Evolutionary conservation across 1,284 basidiomycete genomes (phyloP), one percentile per base, ranked within the genome.

Genomic region (Anthracocystis panici-leucophaei): DNA sequence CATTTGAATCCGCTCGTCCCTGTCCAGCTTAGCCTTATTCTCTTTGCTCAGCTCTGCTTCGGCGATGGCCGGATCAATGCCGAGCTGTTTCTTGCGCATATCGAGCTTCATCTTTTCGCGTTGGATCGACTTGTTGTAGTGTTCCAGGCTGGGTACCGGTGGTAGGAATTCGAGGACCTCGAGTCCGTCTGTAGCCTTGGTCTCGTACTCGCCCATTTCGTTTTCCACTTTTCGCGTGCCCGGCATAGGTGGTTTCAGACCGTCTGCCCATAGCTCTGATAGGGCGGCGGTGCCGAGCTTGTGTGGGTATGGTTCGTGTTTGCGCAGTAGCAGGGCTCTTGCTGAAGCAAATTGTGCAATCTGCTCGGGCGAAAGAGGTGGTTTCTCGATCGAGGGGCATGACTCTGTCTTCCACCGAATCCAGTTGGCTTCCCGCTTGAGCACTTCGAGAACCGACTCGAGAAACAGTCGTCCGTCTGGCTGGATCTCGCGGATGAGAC

Each of bases 281-380:
- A 85, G 63, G n/a, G 82, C 81, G 0, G 76, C 70, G 2, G 82
- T 85, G 23, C 83, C 83, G 31, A 85, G 68, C 50, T 70, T 58
- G 50, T 77, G 69, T 5, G 75, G 72, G 41, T 65, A 77, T 6
- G 65, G 65, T 10, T 54, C 63, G 16, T 61, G 29, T 33, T 71
- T 68, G 18, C 57, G 60, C 46, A 64, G 49, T 16, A 80, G 56
- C 35, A 58, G 45, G 2, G 57, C 62, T 8, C 67, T 50, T 2
- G 78, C 77, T 9, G 62, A 51, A 18, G 66, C 65, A 41, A 76
- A 78, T 10, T 63, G 42, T 0, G 70, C 57, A 29, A 77, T 65
- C 58, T 77, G 68, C 21, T 73, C 78, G 2, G 66, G 60, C 0
- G 68, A 54, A 2, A 81, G 51, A 1, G 77, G 63, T n/a, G 74